Base-by-base conservation (phyloP, 2,329 filamentous ascomycete species). In the Plenodomus tracheiphilus region DNA sequence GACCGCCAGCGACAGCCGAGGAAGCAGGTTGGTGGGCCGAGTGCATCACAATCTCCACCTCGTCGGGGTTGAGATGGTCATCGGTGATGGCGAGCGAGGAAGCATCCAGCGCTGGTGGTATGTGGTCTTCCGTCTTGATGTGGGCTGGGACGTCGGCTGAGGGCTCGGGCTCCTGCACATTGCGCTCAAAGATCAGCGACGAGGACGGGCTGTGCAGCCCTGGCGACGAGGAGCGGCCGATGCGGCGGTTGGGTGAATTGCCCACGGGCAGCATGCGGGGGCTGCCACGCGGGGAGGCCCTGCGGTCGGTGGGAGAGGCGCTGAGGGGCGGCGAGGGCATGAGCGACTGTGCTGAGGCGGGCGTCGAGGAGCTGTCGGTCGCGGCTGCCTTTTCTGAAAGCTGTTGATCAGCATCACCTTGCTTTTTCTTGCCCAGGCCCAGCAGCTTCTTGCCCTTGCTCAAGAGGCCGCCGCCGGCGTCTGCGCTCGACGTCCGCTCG, bases 71-170 rank as follows among this genome's bases (percentile, higher is more conserved):
- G 42, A 97, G 81, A 48, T 86, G 85, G 59, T 85, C 79, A 73
- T 96, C 91, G 11, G 93, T 97, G 65, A 97, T 96, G 48, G 92
- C 91, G 63, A 92, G 85, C 36, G 91, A 95, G 2, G 91, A 93
- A 43, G 93, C 93, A 70, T 96, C 91, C 40, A 97, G 80, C 11
- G 95, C 92, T 0, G 93, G 84, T 7, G 93, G 93, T 59, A 97
- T 97, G 69, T 92, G 84, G 75, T 97, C 92, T 72, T 97, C 93
- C 7, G 91, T 96, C 62, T 92, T 85, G 63, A 97, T 96, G 68
- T 97, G 93, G 7, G 89, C 86, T 2, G 93, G 93, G 53, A 97
- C 94, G n/a, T 90, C 89, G 1, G 89, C 86, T 2, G 89, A 93
- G 53, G 82, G 85, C 51, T 91, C 87, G 8, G 65, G 64, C 49